Percentiles rank a stretch among this genome's conserved stretches.
phyloP scores from a whole-genome alignment of 2,329 filamentous ascomycete genomes.

The Scedosporium apiospermum region DNA sequence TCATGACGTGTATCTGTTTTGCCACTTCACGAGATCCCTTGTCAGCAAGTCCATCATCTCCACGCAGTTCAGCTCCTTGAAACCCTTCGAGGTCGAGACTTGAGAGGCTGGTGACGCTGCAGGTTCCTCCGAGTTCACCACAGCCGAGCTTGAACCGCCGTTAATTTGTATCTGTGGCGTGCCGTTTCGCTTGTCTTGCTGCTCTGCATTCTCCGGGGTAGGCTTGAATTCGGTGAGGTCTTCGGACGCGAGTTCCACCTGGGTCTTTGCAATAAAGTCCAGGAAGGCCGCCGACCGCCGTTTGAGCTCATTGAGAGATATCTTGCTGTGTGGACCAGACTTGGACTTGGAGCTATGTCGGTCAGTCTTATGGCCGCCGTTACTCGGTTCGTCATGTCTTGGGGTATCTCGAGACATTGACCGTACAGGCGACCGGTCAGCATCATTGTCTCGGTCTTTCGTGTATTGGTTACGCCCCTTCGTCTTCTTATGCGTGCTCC shows the following conservation, averaged over 20 bases:
- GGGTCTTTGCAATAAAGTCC: conserved; percentile 82
- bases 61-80: conserved; percentile 66
- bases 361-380: conserved; percentile 23
- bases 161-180: conserved; percentile 9
- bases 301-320: conserved; percentile 83
- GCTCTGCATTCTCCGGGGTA: conserved; percentile 4
- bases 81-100: conserved; percentile 36
- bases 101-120: not conserved
- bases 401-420: conserved; percentile 20
- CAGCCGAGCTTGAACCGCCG: conserved; percentile 7
- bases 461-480: conserved; percentile 77
- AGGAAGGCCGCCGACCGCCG: conserved; percentile 74
- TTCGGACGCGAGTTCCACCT: conserved; percentile 73
- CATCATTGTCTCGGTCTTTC: conserved; percentile 56
- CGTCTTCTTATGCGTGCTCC: conserved; percentile 51
- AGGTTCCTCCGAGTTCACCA: not conserved
- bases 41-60: conserved; percentile 90
- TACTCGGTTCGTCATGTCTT: conserved; percentile 22
- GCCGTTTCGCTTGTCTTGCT: not conserved
- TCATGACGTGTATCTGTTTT: conserved; percentile 53
- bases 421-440: conserved; percentile 47
- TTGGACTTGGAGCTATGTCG: conserved; percentile 44
- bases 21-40: conserved; percentile 74
- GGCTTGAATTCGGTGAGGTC: conserved; percentile 22
- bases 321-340: conserved; percentile 49